Percentiles rank a stretch among this genome's conserved stretches.
Evolutionary conservation across 257 asterid genomes (phyloP).

Genomic region (Mitragyna speciosa): DNA sequence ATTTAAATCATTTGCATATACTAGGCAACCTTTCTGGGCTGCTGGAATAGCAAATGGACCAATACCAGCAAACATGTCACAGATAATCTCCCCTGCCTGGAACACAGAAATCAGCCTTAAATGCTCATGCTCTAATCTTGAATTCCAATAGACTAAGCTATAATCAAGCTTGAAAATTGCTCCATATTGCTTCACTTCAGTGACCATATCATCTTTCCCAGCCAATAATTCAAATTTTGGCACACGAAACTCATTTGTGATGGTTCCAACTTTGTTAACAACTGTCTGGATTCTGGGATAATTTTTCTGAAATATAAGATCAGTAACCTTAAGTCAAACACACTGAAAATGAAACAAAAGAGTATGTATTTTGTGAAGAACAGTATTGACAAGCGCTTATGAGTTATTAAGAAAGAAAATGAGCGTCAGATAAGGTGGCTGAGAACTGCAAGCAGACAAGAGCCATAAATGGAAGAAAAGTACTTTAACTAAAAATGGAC

Average conservation of each 20-base stretch:
- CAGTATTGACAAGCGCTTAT: too few species aligned
- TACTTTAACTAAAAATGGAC: neutral
- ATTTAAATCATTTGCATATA: conserved; percentile 87
- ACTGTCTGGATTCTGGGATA: conserved; percentile 86
- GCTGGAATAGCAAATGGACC: conserved; percentile 98
- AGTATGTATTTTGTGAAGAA: neutral
- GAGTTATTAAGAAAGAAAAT: neutral
- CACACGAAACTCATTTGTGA: conserved; percentile 86
- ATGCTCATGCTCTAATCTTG: conserved; percentile 94
- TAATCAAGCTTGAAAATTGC: conserved; percentile 95
- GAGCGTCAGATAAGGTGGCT: neutral
- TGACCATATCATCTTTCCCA: conserved; percentile 79
- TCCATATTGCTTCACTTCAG: conserved; percentile 85
- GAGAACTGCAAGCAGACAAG: neutral
- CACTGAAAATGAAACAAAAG: neutral
- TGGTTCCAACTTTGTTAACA: conserved; percentile 86
- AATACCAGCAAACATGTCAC: conserved; percentile 95
- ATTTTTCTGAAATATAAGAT: conserved; percentile 60
- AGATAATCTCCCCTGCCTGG: conserved; percentile 64
- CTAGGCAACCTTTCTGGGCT: conserved; percentile 88
- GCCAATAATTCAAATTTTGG: conserved; percentile 91
- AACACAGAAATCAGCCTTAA: conserved; percentile 72
- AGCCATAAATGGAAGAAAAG: neutral
- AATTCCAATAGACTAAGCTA: conserved; percentile 93
- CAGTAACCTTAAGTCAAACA: neutral